Evolutionary conservation across 1,284 basidiomycete genomes (phyloP).

Genomic region (Ceratobasidium sp.): DNA sequence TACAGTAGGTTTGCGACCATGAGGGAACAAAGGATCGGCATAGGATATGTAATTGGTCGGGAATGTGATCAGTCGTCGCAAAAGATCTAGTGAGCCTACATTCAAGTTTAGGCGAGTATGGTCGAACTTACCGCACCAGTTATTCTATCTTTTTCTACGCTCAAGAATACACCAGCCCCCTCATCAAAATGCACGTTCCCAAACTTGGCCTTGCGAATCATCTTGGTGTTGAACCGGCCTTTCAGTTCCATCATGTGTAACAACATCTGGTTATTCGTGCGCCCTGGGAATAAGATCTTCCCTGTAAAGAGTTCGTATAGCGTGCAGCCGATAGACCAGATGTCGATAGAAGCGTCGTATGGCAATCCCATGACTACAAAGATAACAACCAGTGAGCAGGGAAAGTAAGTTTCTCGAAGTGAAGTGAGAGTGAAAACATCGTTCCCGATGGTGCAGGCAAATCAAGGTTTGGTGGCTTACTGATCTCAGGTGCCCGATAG

Average conservation of each 20-base stretch:
- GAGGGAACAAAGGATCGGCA: background rate
- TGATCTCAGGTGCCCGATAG: slow-evolving; percentile 99
- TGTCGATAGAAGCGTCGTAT: slow-evolving; percentile 93
- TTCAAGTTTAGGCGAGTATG: slow-evolving; percentile 21
- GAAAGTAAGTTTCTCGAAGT: background rate
- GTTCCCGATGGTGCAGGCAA: background rate
- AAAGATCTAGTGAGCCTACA: slow-evolving; percentile 45
- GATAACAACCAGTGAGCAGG: slow-evolving; percentile 10
- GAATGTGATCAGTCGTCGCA: slow-evolving; percentile 8
- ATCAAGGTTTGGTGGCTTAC: slow-evolving; percentile 62
- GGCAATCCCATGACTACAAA: slow-evolving; percentile 90
- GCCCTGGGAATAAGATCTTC: slow-evolving; percentile 97
- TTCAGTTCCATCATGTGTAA: slow-evolving; percentile 96
- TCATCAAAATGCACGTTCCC: slow-evolving; percentile 95
- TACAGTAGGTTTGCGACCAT: no score
- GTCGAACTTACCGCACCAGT: slow-evolving; percentile 76
- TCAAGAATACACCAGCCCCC: slow-evolving; percentile 74
- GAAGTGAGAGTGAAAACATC: background rate
- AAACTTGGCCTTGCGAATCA: slow-evolving; percentile 95
- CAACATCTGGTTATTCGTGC: slow-evolving; percentile 98
- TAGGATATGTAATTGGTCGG: background rate
- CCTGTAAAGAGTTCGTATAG: slow-evolving; percentile 98
- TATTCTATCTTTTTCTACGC: slow-evolving; percentile 83
- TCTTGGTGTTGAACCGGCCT: slow-evolving; percentile 91
- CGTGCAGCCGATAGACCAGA: slow-evolving; percentile 98